Base-by-base conservation (phyloP, 768 basidiomycete genomes). In the Boletus speciosus region DNA sequence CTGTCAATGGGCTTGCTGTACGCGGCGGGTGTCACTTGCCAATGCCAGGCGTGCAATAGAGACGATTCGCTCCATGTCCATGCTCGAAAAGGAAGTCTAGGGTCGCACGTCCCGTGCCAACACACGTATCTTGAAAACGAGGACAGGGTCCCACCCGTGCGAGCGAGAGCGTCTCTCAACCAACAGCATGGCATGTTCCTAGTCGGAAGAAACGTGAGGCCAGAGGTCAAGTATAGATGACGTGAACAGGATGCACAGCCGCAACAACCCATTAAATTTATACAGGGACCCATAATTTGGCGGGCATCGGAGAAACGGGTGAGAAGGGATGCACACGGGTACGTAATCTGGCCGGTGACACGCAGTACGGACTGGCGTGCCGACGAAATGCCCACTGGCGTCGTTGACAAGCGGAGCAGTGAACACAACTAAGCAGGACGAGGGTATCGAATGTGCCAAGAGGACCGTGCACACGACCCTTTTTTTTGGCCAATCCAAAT, bases 81-180 rank as follows among this genome's bases (percentile, higher is more conserved):
- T 14, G 23, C 4, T 45, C 36, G 25, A 62, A 29, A 36, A 19
- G 3, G 37, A 12, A 45, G 31, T 14, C 19, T 2, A 62, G 45
- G 56, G 56, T 38, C 41, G 11, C 49, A 57, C 47, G 40, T n/a
- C 36, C 31, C 36, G 4, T 51, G 42, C n/a, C 45, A 43, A 39
- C 16, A 44, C 53, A 58, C 29, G 27, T 38, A 3, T 21, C 46
- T 35, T 14, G 39, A 23, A 23, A 61, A 61, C 46, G 52, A 59
- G 61, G 57, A 11, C 61, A 62, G 61, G 61, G 61, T 40, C 47
- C 11, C 9, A 15, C 9, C 21, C 51, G 61, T 59, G 61, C 57
- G 61, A 62, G 57, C 36, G 44, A 43, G 45, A 25, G 52, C n/a
- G 27, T n/a, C 31, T 41, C 16, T 35, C 14, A n/a, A 58, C 38